phyloP scores from a whole-genome alignment of 1,284 basidiomycete genomes.

The Leccinum pachyderme region DNA sequence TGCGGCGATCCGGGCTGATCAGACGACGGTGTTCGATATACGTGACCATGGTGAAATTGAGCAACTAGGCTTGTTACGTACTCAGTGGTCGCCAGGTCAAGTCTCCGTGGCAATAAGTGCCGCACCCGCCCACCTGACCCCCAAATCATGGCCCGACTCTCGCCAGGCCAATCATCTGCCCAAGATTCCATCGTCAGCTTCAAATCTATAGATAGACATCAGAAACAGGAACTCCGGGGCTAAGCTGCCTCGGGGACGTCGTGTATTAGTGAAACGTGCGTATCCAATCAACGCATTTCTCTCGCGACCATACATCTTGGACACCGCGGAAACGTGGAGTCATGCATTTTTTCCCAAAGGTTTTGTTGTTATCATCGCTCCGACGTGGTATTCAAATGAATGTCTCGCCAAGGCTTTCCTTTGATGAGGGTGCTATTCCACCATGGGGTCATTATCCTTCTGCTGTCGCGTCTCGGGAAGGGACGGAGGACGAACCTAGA shows the following conservation, averaged over 20 bases:
- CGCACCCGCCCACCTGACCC: conserved; percentile 17
- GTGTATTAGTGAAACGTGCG: conserved; percentile 25
- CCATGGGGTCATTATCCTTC: background rate
- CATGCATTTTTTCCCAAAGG: conserved; percentile 5
- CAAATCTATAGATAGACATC: conserved; percentile 33
- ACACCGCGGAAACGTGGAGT: conserved; percentile 24
- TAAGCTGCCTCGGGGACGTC: conserved; percentile 26
- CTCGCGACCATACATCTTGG: conserved; percentile 5
- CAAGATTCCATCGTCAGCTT: conserved; percentile 20
- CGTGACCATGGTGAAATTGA: conserved; percentile 25
- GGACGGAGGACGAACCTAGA: conserved; percentile 38
- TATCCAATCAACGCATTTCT: conserved; percentile 16
- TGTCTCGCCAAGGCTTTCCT: conserved; percentile 53
- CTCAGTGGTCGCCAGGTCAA: conserved; percentile 17
- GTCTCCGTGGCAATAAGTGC: conserved; percentile 21
- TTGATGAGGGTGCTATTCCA: conserved; percentile 42
- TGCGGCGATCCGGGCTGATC: conserved; percentile 27
- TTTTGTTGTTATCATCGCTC: conserved; percentile 9
- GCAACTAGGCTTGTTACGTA: conserved; percentile 21
- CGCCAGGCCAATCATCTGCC: conserved; percentile 17
- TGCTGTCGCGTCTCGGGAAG: conserved; percentile 3
- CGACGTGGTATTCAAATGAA: conserved; percentile 32
- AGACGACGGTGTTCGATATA: conserved; percentile 24
- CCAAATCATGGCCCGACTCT: conserved; percentile 7
- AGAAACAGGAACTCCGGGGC: conserved; percentile 33